These are phyloP conservation scores for Aplosporella prunicola DNA, from an alignment of 2,329 filamentous ascomycete species.

Conservation along the genomic window DNA sequence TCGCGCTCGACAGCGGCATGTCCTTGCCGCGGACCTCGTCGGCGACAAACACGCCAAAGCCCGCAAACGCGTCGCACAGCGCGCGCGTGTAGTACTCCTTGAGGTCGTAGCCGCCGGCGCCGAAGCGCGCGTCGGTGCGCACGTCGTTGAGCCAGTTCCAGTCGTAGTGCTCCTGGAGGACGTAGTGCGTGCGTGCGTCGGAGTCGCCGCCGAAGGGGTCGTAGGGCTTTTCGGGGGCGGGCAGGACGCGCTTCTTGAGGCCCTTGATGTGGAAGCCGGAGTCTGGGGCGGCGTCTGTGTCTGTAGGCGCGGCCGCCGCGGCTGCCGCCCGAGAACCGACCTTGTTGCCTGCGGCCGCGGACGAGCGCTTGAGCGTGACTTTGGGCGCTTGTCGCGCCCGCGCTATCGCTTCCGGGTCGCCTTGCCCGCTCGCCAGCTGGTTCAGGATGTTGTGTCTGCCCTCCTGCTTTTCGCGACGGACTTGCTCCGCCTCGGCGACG, in stretches of 20 bases:
- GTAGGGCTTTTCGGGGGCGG: constrained; percentile 64
- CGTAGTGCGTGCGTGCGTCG: constrained; percentile 57
- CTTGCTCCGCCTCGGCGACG: constrained; percentile 54
- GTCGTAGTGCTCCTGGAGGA: constrained; percentile 59
- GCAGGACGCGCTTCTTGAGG: constrained; percentile 55
- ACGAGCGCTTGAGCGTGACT: constrained; percentile 56
- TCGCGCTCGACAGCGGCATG: constrained; percentile 26
- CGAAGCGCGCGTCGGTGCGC: constrained; percentile 54
- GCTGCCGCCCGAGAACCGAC: constrained; percentile 12
- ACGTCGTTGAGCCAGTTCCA: constrained; percentile 64
- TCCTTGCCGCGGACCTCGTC: constrained; percentile 52
- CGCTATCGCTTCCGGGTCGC: constrained; percentile 48
- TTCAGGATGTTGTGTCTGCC: constrained; percentile 61
- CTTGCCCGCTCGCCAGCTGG: constrained; percentile 54
- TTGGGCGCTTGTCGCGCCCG: constrained; percentile 46
- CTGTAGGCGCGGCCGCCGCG: constrained; percentile 11
- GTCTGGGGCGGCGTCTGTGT: constrained; percentile 19
- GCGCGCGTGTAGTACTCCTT: constrained; percentile 73
- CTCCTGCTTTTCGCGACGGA: constrained; percentile 56
- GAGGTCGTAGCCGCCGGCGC: constrained; percentile 74
- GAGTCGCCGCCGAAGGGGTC: constrained; percentile 76
- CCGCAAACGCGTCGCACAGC: constrained; percentile 82
- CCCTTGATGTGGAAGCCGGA: constrained; percentile 61
- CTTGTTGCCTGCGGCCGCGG: constrained; percentile 24
- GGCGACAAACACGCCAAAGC: constrained; percentile 75